Evolutionary conservation across 805 yeast species (phyloP).

Genomic region (Huiozyma sinensis): DNA sequence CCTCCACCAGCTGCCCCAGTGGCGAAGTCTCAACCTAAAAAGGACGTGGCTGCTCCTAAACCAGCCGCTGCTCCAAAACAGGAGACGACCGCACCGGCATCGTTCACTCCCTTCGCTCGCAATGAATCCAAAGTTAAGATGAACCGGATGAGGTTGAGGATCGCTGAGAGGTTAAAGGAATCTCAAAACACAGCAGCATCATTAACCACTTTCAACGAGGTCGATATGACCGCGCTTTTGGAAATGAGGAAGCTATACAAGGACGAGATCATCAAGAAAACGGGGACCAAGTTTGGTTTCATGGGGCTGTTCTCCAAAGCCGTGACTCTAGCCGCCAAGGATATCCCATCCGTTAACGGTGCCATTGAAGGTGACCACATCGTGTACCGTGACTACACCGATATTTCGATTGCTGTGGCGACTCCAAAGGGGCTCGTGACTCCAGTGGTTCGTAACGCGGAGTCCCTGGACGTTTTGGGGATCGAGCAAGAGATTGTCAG

Average conservation of each 20-base stretch:
- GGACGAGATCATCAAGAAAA: slow-evolving; percentile 89
- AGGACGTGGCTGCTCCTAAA: slow-evolving; percentile 4
- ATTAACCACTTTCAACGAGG: slow-evolving; percentile 94
- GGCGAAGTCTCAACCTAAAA: neutral
- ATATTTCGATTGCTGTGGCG: slow-evolving; percentile 93
- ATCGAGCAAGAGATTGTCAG: slow-evolving; percentile 76
- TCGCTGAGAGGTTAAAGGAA: slow-evolving; percentile 97
- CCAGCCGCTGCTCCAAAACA: slow-evolving; percentile 26
- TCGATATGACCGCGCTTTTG: slow-evolving; percentile 85
- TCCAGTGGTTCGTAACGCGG: slow-evolving; percentile 95
- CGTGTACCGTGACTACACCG: slow-evolving; percentile 93
- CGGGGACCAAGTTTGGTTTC: slow-evolving; percentile 92
- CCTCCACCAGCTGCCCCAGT: slow-evolving; percentile 7
- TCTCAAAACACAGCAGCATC: slow-evolving; percentile 98
- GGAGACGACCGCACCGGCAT: slow-evolving; percentile 24
- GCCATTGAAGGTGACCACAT: slow-evolving; percentile 90
- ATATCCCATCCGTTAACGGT: slow-evolving; percentile 90
- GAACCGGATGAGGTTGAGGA: slow-evolving; percentile 99
- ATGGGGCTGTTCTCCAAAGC: slow-evolving; percentile 99
- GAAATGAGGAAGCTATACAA: slow-evolving; percentile 94
- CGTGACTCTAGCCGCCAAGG: slow-evolving; percentile 82
- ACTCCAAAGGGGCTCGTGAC: slow-evolving; percentile 99
- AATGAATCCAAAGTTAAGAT: slow-evolving; percentile 86
- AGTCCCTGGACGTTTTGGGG: slow-evolving; percentile 76
- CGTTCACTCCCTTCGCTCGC: slow-evolving; percentile 57